Evolutionary conservation across 1,284 basidiomycete genomes (phyloP).

Genomic region (Cutaneotrichosporon sp.): DNA sequence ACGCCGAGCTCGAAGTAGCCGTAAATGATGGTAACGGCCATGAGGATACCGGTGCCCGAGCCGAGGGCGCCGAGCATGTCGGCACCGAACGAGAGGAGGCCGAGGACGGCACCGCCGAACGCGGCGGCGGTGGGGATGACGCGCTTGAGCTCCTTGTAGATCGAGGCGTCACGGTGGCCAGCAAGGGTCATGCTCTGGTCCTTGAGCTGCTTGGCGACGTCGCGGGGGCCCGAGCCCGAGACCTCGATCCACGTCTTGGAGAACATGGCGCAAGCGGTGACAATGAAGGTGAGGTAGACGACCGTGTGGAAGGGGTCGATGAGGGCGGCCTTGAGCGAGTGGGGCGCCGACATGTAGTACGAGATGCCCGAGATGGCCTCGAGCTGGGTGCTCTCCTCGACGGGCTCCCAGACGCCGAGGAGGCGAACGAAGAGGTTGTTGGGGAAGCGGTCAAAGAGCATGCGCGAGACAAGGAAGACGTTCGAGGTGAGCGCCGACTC

Average conservation of each 20-base stretch:
- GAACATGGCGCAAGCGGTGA: slow-evolving; percentile 93
- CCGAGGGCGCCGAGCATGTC: slow-evolving; percentile 96
- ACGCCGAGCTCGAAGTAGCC: slow-evolving; percentile 64
- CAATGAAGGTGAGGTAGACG: slow-evolving; percentile 89
- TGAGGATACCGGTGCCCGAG: slow-evolving; percentile 94
- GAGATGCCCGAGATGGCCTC: slow-evolving; percentile 88
- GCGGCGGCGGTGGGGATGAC: slow-evolving; percentile 97
- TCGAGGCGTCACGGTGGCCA: slow-evolving; percentile 91
- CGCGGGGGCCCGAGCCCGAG: slow-evolving; percentile 90
- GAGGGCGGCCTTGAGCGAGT: slow-evolving; percentile 81
- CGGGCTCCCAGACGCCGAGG: slow-evolving; percentile 95
- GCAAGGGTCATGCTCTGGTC: slow-evolving; percentile 99
- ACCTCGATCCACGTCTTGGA: slow-evolving; percentile 99
- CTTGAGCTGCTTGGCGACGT: slow-evolving; percentile 97
- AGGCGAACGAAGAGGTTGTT: slow-evolving; percentile 85
- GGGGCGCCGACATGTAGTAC: slow-evolving; percentile 97
- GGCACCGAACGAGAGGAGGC: slow-evolving; percentile 89
- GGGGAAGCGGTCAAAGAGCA: slow-evolving; percentile 90
- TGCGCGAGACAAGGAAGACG: slow-evolving; percentile 95
- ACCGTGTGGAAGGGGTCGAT: slow-evolving; percentile 91
- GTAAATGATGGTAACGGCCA: slow-evolving; percentile 98
- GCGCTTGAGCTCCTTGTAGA: slow-evolving; percentile 99
- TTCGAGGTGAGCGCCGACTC: slow-evolving; percentile 92
- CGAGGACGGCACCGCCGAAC: slow-evolving; percentile 93
- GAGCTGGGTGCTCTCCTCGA: slow-evolving; percentile 91